These are phyloP conservation scores for Persicaria maculosa DNA, from an alignment of 148 eudicot species.

Conservation along the genomic window DNA sequence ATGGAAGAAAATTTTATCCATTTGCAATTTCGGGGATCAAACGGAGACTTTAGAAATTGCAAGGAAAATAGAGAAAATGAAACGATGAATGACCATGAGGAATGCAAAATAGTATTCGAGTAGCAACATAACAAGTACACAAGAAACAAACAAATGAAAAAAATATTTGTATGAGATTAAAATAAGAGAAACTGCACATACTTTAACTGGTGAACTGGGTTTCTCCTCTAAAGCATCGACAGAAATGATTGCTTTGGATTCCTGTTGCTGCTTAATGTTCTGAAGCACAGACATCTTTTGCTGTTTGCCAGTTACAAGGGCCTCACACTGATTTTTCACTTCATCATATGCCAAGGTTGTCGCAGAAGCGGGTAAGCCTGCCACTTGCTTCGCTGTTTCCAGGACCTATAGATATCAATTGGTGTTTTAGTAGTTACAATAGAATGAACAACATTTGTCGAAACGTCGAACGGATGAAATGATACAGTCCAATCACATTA, in stretches of 20 bases:
- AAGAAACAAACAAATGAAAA: background rate
- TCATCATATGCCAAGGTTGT: conserved; percentile 61
- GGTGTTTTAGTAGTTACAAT: background rate
- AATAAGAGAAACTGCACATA: conserved; percentile 22
- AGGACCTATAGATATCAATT: conserved; percentile 37
- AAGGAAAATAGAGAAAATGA: background rate
- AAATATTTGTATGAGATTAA: background rate
- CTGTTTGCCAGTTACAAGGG: conserved; percentile 74
- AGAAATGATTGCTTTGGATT: conserved; percentile 44
- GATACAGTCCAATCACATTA: background rate
- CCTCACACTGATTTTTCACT: conserved; percentile 83
- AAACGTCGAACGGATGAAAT: background rate
- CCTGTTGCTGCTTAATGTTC: conserved; percentile 51
- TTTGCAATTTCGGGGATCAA: background rate
- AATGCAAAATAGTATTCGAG: background rate
- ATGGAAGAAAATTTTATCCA: background rate
- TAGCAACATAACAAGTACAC: background rate
- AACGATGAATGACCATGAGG: background rate
- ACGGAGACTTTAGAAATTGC: no score
- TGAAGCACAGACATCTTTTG: conserved; percentile 81
- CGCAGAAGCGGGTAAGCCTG: conserved; percentile 52
- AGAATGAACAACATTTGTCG: background rate
- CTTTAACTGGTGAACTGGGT: conserved; percentile 25
- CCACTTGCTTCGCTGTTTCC: conserved; percentile 84
- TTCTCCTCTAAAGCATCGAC: conserved; percentile 25